Evolutionary conservation across 768 basidiomycete species (phyloP), one percentile per base, ranked within the genome.

Genomic region (Dictyophora rubrovolvata): DNA sequence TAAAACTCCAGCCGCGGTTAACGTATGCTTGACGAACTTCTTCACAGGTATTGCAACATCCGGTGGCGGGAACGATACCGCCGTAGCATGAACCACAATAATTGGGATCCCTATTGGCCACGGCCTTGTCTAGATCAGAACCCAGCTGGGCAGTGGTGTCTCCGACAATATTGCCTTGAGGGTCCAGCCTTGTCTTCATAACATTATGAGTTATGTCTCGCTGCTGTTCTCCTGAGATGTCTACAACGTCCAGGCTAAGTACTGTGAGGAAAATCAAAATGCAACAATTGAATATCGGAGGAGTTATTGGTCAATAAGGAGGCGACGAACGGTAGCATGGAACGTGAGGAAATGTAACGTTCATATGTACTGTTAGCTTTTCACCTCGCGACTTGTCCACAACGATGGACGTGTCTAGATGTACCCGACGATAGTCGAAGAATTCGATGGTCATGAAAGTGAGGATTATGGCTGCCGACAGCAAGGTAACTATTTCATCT

Each of bases 61-160:
- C 93, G 68, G 71, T 72, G 1, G 68, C 70, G 2, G 92, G 87
- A 55, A 79, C 81, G 22, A 81, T 63, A 58, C 92, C 96, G 59
- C 96, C 96, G 64, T 89, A 99, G 73, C 96, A 99, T 5, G 93
- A 95, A 4, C 96, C 96, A 73, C 95, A 98, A 69, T 92, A 94
- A 60, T 76, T 78, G 0, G 73, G 71, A 53, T 79, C 65, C 71
- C 69, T 82, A 77, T 68, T 76, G 73, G 60, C 83, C 75, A 62
- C 82, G 16, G 69, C 84, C 70, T 82, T 86, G 71, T 97, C 94
- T 1, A 94, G 72, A 56, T 99, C 95, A 62, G 92, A 96, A 62
- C 83, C 79, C 21, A 97, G 77, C 47, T 91, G 89, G 51, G 77
- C 75, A 61, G 69, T 77, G 59, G 74, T 14, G 47, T 48, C 60